Percentiles rank a stretch among this genome's conserved stretches.
Conservation (phyloP, 768 basidiomycete genomes). For the Russula sp. region DNA sequence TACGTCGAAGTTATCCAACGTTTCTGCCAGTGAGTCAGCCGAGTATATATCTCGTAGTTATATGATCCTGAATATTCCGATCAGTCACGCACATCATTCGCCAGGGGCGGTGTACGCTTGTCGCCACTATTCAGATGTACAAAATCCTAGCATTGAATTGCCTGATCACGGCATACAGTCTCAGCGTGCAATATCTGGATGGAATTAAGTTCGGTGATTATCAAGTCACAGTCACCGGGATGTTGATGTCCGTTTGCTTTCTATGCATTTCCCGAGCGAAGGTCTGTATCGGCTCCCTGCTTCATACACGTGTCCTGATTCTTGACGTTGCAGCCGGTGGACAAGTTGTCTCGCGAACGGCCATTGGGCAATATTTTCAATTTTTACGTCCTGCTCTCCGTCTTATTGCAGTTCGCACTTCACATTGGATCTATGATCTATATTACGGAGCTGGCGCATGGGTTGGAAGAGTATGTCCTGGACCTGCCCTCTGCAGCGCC, state of each 20-base stretch:
- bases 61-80: neutral
- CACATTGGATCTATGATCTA: slow-evolving; percentile 89
- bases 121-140: slow-evolving; percentile 99
- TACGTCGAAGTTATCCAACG: slow-evolving; percentile 97
- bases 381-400: slow-evolving; percentile 87
- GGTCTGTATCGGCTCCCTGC: slow-evolving; percentile 39
- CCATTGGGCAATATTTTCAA: slow-evolving; percentile 97
- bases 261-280: slow-evolving; percentile 95
- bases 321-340: slow-evolving; percentile 64
- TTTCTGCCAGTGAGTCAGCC: slow-evolving; percentile 74
- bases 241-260: slow-evolving; percentile 98
- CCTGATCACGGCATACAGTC: slow-evolving; percentile 95
- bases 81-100: slow-evolving; percentile 94
- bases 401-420: slow-evolving; percentile 87
- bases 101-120: slow-evolving; percentile 96
- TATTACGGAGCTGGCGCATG: slow-evolving; percentile 81
- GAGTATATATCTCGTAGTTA: neutral
- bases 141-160: slow-evolving; percentile 98
- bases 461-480: slow-evolving; percentile 62
- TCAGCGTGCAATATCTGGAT: slow-evolving; percentile 95
- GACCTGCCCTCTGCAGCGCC: neutral
- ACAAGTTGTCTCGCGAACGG: slow-evolving; percentile 88
- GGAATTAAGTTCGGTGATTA: slow-evolving; percentile 99
- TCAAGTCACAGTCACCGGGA: slow-evolving; percentile 93
- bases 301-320: neutral